Evolutionary conservation across 805 yeast genomes (phyloP), one percentile per base, ranked within the genome.

Genomic region (Yarrowia osloensis): DNA sequence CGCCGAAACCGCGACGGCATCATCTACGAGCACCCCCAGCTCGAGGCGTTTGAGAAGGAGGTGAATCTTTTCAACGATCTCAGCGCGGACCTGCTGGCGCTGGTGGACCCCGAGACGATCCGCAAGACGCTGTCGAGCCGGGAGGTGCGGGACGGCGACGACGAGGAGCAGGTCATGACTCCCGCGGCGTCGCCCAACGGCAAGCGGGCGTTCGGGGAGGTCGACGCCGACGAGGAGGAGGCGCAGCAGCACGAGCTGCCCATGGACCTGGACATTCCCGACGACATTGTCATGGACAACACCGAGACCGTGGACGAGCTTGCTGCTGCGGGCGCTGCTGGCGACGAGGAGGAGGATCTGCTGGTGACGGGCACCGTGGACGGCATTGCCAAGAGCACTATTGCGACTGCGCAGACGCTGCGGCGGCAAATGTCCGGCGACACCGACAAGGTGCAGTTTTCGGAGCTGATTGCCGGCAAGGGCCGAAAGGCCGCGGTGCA

Each of bases 371-470:
- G 72, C 62, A 44, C 54, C 31, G 66, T 61, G n/a, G 50, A 72
- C 69, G 69, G 80, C 28, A 76, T 79, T 29, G 80, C 86, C 3
- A 78, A 80, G 68, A 77, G 86, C 5, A 87, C 91, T 0, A 74
- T 79, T 2, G 82, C 84, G 70, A 80, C 88, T 9, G 90, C 89
- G 0, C 74, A 74, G 12, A 79, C 80, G 6, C 75, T 87, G 24
- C 77, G 83, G 62, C 72, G 73, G 1, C 70, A 76, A 22, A 76
- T 82, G 65, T 70, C 69, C 1, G 68, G 68, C 12, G 69, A 80
- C 68, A 82, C 82, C 73, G 87, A 88, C 71, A 90, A 91, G 22
- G 85, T 91, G 2, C 83, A 85, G 72, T 61, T 61, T 5, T 44
- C 52, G 12, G 35, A 29, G 42, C 42, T 61, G 44, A 35, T 61